A percentile compares a stretch with the other conserved stretches of the same genome.
phyloP scores from a whole-genome alignment of 306 rosid genomes.

The Potentilla sterilis region DNA sequence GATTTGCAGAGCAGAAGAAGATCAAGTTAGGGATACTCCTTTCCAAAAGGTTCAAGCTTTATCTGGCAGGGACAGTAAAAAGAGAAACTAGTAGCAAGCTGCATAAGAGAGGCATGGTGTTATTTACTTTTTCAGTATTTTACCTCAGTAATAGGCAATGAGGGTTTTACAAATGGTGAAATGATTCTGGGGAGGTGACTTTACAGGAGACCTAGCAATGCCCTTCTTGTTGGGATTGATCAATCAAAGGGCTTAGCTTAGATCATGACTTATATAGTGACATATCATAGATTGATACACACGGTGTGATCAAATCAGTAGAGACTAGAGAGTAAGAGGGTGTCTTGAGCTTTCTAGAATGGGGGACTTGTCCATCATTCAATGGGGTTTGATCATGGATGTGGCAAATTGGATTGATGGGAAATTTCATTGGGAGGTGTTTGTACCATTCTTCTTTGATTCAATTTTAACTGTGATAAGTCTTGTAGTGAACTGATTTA shows the following conservation, averaged over 20 bases:
- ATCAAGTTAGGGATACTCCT: not conserved
- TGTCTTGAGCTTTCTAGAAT: not conserved
- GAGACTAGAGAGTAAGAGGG: not conserved
- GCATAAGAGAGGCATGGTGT: not conserved
- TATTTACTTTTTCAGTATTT: not conserved
- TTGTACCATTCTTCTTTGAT: not conserved
- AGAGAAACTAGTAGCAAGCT: not conserved
- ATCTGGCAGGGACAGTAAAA: not conserved
- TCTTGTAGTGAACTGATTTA: not conserved
- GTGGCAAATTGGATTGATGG: not conserved
- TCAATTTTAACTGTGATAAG: not conserved
- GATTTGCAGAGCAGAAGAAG: not conserved
- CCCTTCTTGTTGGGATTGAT: not conserved
- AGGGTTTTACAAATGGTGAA: not conserved
- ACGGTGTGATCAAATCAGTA: slow-evolving; percentile 8
- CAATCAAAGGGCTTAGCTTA: not conserved
- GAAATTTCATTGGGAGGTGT: not conserved
- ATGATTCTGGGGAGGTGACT: slow-evolving; percentile 11
- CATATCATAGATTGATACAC: not conserved
- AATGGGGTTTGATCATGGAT: not conserved
- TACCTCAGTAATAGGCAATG: not conserved
- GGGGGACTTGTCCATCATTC: not conserved
- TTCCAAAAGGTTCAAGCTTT: not conserved
- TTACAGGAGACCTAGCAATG: not conserved
- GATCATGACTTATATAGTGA: slow-evolving; percentile 7